A percentile compares a stretch with the other conserved stretches of the same genome.
phyloP scores from a whole-genome alignment of 306 rosid species.

The Begonia masoniana region DNA sequence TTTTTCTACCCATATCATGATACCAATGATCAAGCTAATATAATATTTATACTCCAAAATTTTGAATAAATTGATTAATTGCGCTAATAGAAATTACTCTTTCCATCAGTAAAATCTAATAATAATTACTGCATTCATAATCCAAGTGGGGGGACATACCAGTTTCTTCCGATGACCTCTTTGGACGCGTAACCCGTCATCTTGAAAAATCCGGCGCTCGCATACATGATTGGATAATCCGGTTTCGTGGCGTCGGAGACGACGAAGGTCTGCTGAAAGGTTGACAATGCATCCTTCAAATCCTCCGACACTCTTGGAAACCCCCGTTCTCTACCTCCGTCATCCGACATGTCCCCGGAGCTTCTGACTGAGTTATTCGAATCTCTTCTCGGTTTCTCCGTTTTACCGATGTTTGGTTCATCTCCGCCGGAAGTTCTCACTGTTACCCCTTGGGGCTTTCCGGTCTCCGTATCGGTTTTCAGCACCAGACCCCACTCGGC shows the following conservation, averaged over 20 bases:
- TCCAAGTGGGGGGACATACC: constrained; percentile 21
- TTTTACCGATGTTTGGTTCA: constrained; percentile 19
- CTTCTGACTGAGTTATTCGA: constrained; percentile 52
- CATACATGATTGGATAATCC: constrained; percentile 85
- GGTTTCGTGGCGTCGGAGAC: constrained; percentile 89
- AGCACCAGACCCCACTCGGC: constrained; percentile 94
- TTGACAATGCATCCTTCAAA: constrained; percentile 57
- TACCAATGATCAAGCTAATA: too few species aligned
- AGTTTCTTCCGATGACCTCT: constrained; percentile 77
- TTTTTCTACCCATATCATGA: too few species aligned
- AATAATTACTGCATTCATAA: too few species aligned
- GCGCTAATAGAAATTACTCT: too few species aligned
- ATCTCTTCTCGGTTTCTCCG: constrained; percentile 29
- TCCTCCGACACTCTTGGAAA: constrained; percentile 69
- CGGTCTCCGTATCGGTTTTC: constrained; percentile 67
- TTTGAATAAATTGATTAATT: too few species aligned
- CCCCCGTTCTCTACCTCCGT: constrained; percentile 37
- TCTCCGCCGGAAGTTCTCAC: constrained; percentile 65
- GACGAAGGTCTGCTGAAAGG: constrained; percentile 91
- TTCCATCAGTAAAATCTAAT: too few species aligned
- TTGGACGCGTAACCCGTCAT: constrained; percentile 93
- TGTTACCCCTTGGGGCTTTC: constrained; percentile 63
- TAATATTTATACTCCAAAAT: too few species aligned
- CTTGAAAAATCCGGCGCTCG: constrained; percentile 86
- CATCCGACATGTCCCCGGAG: constrained; percentile 61